Percentiles rank a stretch among this genome's conserved stretches.
These are phyloP conservation scores for Pythium apleroticum DNA, from an alignment of 352 stramenopile genomes.

Conservation along the genomic window DNA sequence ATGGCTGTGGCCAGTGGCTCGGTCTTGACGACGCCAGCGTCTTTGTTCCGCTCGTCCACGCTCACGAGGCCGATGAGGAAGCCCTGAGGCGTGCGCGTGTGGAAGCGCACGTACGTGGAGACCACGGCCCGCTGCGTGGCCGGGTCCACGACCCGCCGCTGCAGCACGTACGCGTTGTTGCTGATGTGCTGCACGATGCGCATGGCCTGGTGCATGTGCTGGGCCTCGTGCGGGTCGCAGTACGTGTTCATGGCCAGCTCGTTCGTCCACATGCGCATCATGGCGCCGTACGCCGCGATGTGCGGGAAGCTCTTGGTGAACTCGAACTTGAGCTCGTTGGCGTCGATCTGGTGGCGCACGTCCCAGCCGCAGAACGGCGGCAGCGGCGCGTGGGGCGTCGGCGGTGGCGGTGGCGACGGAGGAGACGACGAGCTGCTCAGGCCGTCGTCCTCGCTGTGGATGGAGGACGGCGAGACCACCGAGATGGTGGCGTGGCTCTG, in stretches of 20 bases:
- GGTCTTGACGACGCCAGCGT: neutral
- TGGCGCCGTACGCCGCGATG: slow-evolving; percentile 19
- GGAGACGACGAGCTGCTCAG: slow-evolving; percentile 3
- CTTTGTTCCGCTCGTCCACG: neutral
- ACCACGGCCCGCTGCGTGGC: slow-evolving; percentile 17
- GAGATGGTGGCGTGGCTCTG: slow-evolving; percentile 5
- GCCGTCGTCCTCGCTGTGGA: slow-evolving; percentile 13
- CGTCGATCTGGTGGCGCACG: slow-evolving; percentile 24
- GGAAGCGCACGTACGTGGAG: slow-evolving; percentile 31
- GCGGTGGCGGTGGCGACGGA: slow-evolving; percentile 2
- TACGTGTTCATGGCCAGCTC: slow-evolving; percentile 25
- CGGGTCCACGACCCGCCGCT: slow-evolving; percentile 21
- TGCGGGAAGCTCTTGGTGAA: slow-evolving; percentile 35
- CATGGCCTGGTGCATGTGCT: slow-evolving; percentile 18
- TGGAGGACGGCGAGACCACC: slow-evolving; percentile 6
- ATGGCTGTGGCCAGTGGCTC: neutral
- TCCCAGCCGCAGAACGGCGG: slow-evolving; percentile 33
- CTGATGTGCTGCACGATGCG: slow-evolving; percentile 24
- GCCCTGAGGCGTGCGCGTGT: slow-evolving; percentile 13
- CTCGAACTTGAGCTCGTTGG: slow-evolving; percentile 13
- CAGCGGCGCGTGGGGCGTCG: slow-evolving; percentile 6
- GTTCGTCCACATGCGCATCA: slow-evolving; percentile 30
- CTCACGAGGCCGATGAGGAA: slow-evolving; percentile 23
- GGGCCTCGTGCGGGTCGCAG: slow-evolving; percentile 4
- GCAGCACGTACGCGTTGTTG: slow-evolving; percentile 28